These are phyloP conservation scores for Plasmodium blacklocki DNA, from an alignment of 169 alveolate genomes.

Conservation along the genomic window DNA sequence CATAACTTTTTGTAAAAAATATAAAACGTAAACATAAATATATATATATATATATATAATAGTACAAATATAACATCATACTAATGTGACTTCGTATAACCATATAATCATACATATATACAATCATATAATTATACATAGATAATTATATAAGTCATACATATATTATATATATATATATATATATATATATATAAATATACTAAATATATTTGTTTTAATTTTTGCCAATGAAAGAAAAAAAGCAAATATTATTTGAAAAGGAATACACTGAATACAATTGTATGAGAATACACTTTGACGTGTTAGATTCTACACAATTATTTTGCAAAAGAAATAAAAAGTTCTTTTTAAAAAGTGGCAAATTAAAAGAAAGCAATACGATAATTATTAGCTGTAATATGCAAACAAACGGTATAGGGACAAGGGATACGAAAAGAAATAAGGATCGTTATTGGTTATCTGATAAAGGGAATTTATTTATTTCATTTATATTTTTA, in stretches of 20 bases:
- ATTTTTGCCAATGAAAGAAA: conserved; percentile 18
- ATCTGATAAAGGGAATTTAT: conserved; percentile 49
- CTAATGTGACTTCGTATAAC: background rate
- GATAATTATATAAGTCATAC: background rate
- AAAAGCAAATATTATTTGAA: conserved; percentile 21
- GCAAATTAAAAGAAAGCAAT: conserved; percentile 14
- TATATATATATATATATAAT: background rate
- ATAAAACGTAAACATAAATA: background rate
- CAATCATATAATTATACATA: background rate
- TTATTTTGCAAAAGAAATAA: conserved; percentile 23
- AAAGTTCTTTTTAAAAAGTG: conserved; percentile 9
- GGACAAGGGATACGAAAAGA: conserved; percentile 15
- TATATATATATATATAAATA: too few species aligned
- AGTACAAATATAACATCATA: background rate
- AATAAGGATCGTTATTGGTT: conserved; percentile 2
- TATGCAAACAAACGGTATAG: conserved; percentile 22
- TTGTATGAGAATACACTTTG: conserved; percentile 17
- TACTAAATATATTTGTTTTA: too few species aligned
- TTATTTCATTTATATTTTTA: conserved; percentile 46
- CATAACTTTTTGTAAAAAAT: too few species aligned
- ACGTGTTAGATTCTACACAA: conserved; percentile 14
- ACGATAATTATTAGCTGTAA: conserved; percentile 32
- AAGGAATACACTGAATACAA: conserved; percentile 12
- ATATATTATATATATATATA: background rate
- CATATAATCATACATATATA: conserved; percentile 2